Evolutionary conservation across 768 basidiomycete genomes (phyloP), one percentile per base, ranked within the genome.

Genomic region (Pleurotus tuoliensis): DNA sequence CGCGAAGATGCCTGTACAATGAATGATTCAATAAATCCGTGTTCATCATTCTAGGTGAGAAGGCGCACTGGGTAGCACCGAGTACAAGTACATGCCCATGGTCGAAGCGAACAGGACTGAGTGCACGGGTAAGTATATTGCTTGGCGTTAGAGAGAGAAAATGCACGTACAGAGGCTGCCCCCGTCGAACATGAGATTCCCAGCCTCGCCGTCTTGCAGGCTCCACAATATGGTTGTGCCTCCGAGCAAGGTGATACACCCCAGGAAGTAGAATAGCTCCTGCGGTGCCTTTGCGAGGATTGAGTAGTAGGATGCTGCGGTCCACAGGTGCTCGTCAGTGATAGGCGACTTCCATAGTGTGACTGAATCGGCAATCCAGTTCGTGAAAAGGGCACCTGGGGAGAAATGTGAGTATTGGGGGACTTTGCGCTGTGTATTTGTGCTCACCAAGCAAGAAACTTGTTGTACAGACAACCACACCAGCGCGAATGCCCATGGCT

Each of bases 361-460:
- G 51, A 92, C 74, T 1, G 90, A 92, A 76, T 94, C 92, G n/a
- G 92, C 92, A 59, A 91, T 92, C 92, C 92, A 94, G 67, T 94
- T 88, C 37, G 90, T 92, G 67, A 92, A 92, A 4, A 94, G 77
- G 46, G 87, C 75, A 50, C 92, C 91, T 92, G 39, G 37, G 22
- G 46, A 25, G 46, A 43, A 24, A 18, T 46, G 40, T 25, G 20
- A 11, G n/a, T 3, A 20, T 54, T 24, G 53, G 60, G 54, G 18
- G 38, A 8, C 15, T 15, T 16, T 30, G 46, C 27, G 18, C 5
- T 22, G 20, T 40, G 22, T 59, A 56, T 43, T 58, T 16, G 47
- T 37, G 70, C 76, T 41, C 56, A 89, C 91, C 91, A 20, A 94
- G 81, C 18, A 94, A 76, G 63, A 92, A 92, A 51, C 89, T 88